Percentiles rank a stretch among this genome's conserved stretches.
phyloP scores from a whole-genome alignment of 495 filamentous ascomycete species.

The Trichoderma reesei region DNA sequence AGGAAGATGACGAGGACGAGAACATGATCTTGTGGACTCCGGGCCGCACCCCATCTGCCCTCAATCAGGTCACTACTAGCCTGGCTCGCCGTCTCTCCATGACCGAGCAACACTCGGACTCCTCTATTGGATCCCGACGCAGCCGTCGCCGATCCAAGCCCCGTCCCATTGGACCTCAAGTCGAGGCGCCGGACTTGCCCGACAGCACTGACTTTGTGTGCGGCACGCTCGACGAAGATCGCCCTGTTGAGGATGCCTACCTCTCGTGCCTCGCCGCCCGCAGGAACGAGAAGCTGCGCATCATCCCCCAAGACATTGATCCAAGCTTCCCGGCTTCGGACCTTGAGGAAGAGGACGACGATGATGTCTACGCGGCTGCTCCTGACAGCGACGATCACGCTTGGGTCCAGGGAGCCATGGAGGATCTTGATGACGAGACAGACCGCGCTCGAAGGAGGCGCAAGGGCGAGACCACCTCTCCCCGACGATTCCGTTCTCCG shows the following conservation, averaged over 20 bases:
- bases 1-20: conserved; percentile 53
- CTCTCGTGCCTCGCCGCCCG: conserved; percentile 74
- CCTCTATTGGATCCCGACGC: conserved; percentile 23
- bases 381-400: conserved; percentile 48
- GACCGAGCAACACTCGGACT: conserved; percentile 30
- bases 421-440: conserved; percentile 39
- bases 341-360: conserved; percentile 60
- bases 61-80: conserved; percentile 14
- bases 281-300: conserved; percentile 64
- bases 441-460: conserved; percentile 29
- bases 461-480: conserved; percentile 27
- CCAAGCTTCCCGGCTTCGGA: conserved; percentile 94
- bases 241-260: conserved; percentile 86
- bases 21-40: conserved; percentile 67
- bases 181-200: conserved; percentile 72
- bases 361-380: conserved; percentile 41
- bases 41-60: conserved; percentile 34
- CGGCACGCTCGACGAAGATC: conserved; percentile 91
- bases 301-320: conserved; percentile 90
- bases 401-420: conserved; percentile 50
- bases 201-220: conserved; percentile 98
- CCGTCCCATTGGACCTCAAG: conserved; percentile 48
- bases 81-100: conserved; percentile 32
- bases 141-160: conserved; percentile 20
- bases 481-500: conserved; percentile 36